These are phyloP conservation scores for Aphanocladium album DNA, from an alignment of 2,329 filamentous ascomycete species.

Conservation along the genomic window DNA sequence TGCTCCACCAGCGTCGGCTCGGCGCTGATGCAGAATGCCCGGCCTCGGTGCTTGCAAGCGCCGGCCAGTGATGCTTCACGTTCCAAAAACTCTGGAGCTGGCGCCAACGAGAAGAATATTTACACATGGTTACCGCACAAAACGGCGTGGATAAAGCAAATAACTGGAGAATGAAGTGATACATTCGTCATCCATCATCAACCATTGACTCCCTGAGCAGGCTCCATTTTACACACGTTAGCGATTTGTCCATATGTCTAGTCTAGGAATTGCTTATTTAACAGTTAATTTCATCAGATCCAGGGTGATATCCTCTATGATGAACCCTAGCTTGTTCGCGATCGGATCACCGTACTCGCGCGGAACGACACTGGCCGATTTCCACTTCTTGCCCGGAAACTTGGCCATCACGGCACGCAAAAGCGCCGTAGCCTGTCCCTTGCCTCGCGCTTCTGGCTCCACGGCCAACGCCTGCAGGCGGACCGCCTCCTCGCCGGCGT, in stretches of 20 bases:
- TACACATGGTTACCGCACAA: no score
- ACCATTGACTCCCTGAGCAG: no score
- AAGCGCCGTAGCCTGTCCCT: slow-evolving; percentile 17
- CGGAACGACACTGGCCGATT: slow-evolving; percentile 11
- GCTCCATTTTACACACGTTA: no score
- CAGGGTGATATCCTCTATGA: background rate
- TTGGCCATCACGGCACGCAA: slow-evolving; percentile 17
- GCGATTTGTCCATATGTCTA: background rate
- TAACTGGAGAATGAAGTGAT: no score
- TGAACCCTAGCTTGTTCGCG: slow-evolving; percentile 12
- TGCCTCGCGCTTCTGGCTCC: slow-evolving; percentile 15
- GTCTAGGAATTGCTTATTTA: background rate
- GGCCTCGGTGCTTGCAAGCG: no score
- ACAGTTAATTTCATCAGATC: slow-evolving; percentile 14
- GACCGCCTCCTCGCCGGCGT: slow-evolving; percentile 14
- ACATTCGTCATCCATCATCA: no score
- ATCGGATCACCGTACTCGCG: slow-evolving; percentile 15
- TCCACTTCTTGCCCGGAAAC: slow-evolving; percentile 17
- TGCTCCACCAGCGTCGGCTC: no score
- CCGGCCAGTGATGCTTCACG: no score
- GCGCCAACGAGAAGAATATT: no score
- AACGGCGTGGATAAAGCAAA: no score
- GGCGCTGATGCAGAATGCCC: no score
- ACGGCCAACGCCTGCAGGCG: slow-evolving; percentile 16
- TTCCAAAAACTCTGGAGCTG: no score